Evolutionary conservation across 768 basidiomycete species (phyloP).

Genomic region (Candolleomyces eurysporus): DNA sequence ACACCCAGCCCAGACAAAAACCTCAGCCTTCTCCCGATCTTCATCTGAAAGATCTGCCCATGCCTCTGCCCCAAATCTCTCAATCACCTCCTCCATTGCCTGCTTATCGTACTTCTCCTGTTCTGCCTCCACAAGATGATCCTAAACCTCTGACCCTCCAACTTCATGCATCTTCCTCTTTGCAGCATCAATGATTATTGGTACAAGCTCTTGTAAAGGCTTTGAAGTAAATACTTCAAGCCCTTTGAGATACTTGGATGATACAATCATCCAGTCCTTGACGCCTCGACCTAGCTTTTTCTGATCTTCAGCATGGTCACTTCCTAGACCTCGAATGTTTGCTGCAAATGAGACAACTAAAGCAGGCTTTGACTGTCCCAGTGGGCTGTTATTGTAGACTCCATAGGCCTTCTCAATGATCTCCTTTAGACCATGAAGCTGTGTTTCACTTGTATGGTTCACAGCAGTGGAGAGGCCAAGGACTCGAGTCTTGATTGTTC

Average conservation of each 20-base stretch:
- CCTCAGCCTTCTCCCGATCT: not conserved
- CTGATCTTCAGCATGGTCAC: not conserved
- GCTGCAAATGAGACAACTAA: not conserved
- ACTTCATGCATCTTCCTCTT: too few relatives aligned
- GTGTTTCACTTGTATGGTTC: slow-evolving; percentile 18
- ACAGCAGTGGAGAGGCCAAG: slow-evolving; percentile 10
- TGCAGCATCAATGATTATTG: too few relatives aligned
- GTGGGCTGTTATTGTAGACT: not conserved
- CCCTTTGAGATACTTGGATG: too few relatives aligned
- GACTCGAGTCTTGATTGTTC: not conserved
- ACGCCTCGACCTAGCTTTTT: not conserved
- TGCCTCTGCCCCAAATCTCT: not conserved
- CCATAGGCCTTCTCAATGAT: not conserved
- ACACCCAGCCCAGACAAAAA: slow-evolving; percentile 11
- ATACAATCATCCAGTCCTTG: too few relatives aligned
- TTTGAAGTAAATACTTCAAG: too few relatives aligned
- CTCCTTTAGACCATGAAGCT: not conserved
- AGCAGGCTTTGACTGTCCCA: not conserved
- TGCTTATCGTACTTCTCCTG: not conserved
- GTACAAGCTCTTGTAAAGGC: too few relatives aligned
- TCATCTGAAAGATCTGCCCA: not conserved
- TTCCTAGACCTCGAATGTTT: not conserved
- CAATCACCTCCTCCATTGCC: not conserved
- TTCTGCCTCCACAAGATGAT: not conserved
- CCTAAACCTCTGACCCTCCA: too few relatives aligned